A percentile compares a stretch with the other conserved stretches of the same genome.
Conservation (phyloP, 2,329 filamentous ascomycete genomes). For the Trichoderma sp. region DNA sequence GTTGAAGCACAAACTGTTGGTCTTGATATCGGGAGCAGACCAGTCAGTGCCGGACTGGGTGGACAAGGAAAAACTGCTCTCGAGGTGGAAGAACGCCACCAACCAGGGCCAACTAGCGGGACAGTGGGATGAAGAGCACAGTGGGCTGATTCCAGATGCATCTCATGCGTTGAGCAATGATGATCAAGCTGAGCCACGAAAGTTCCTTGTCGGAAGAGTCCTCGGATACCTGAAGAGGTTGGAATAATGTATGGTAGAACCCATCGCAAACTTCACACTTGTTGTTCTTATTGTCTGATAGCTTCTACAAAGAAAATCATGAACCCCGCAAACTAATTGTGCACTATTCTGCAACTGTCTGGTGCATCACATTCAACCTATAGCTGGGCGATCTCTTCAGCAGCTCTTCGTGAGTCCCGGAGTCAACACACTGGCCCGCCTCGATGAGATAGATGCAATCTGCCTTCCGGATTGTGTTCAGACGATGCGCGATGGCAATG, state of each 20-base stretch:
- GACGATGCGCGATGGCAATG: slow-evolving; percentile 6
- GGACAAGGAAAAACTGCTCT: slow-evolving; percentile 47
- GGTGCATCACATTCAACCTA: slow-evolving; percentile 4
- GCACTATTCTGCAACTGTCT: slow-evolving; percentile 3
- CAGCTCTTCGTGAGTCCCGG: slow-evolving; percentile 4
- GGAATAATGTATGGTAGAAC: background rate
- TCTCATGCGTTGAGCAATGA: slow-evolving; percentile 53
- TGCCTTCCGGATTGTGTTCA: slow-evolving; percentile 9
- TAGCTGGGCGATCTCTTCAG: background rate
- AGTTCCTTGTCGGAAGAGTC: slow-evolving; percentile 17
- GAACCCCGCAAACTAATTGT: background rate
- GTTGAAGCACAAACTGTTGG: slow-evolving; percentile 44
- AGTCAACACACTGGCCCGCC: background rate
- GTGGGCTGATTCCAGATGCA: slow-evolving; percentile 51
- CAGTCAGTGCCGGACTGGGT: slow-evolving; percentile 48
- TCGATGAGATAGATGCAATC: slow-evolving; percentile 7
- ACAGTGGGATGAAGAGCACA: slow-evolving; percentile 52
- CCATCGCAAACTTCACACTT: no score
- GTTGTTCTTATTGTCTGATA: background rate
- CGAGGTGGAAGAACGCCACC: slow-evolving; percentile 46
- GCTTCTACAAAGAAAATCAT: background rate
- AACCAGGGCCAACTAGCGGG: slow-evolving; percentile 39
- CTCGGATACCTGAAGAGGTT: slow-evolving; percentile 1
- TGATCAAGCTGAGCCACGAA: slow-evolving; percentile 47
- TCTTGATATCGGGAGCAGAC: slow-evolving; percentile 50